These are phyloP conservation scores for Warburgia ugandensis DNA, from an alignment of 164 flowering plant genomes.

Conservation along the genomic window DNA sequence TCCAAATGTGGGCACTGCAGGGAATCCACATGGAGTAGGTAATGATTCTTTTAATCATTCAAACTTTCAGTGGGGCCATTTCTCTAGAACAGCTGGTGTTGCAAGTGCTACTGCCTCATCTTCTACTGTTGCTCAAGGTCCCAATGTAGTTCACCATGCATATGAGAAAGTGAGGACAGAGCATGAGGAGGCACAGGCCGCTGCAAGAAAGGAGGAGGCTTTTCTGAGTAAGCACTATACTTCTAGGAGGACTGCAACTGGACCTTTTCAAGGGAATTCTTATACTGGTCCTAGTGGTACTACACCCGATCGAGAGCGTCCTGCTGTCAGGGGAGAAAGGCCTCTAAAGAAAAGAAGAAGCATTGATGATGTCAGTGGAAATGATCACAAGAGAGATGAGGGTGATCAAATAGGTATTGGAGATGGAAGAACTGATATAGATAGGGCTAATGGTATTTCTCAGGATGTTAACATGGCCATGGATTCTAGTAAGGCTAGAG, in stretches of 20 bases:
- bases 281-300: no score
- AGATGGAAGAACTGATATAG: slow-evolving; percentile 20
- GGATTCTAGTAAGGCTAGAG: slow-evolving; percentile 1
- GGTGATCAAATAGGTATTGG: slow-evolving; percentile 17
- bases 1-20: slow-evolving; percentile 17
- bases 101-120: slow-evolving; percentile 27
- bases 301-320: background rate
- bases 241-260: slow-evolving; percentile 28
- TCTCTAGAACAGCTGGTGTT: slow-evolving; percentile 36
- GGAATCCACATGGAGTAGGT: slow-evolving; percentile 14
- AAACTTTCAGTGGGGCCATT: slow-evolving; percentile 50
- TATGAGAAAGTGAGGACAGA: slow-evolving; percentile 66
- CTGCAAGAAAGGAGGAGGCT: slow-evolving; percentile 53
- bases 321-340: slow-evolving; percentile 14
- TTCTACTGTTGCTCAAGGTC: slow-evolving; percentile 52
- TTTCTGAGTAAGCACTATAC: slow-evolving; percentile 36
- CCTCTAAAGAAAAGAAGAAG: slow-evolving; percentile 35
- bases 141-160: slow-evolving; percentile 46
- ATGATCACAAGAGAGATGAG: slow-evolving; percentile 2
- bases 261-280: slow-evolving; percentile 12
- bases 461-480: no score
- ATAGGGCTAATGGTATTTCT: slow-evolving; percentile 14
- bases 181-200: slow-evolving; percentile 67
- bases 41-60: slow-evolving; percentile 24
- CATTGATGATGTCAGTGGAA: slow-evolving; percentile 20